Percentiles rank a stretch among this genome's conserved stretches.
Conservation (phyloP, 331 rosid genomes). For the Quercus lobata region DNA sequence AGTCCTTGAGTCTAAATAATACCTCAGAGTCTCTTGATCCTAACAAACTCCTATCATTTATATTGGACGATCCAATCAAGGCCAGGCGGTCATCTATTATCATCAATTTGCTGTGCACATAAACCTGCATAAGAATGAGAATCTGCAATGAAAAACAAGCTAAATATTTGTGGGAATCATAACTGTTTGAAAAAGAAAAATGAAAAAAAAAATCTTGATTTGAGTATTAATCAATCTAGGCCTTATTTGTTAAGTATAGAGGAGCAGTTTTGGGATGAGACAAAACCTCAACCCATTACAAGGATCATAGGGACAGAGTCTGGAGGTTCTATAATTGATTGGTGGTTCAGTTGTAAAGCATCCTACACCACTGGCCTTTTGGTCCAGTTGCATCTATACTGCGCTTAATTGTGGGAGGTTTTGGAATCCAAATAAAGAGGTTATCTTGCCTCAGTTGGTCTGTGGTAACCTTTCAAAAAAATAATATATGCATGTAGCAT, state of each 20-base stretch:
- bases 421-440: not conserved
- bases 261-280: not conserved
- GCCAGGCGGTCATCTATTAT: constrained; percentile 73
- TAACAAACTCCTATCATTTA: constrained; percentile 93
- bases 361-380: not conserved
- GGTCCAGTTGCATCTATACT: not conserved
- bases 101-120: constrained; percentile 98
- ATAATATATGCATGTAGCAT: not conserved
- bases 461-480: no score
- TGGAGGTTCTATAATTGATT: not conserved
- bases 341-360: not conserved
- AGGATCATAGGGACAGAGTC: not conserved
- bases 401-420: not conserved
- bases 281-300: not conserved
- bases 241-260: not conserved
- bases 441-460: no score
- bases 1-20: constrained; percentile 2
- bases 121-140: constrained; percentile 52
- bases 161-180: not conserved
- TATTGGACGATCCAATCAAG: constrained; percentile 95
- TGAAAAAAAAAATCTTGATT: not conserved
- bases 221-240: not conserved
- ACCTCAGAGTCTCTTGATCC: constrained; percentile 99
- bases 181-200: not conserved
- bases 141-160: not conserved